Percentiles rank a stretch among this genome's conserved stretches.
These are phyloP conservation scores for Venturia carpophila DNA, from an alignment of 2,329 filamentous ascomycete genomes.

Conservation along the genomic window DNA sequence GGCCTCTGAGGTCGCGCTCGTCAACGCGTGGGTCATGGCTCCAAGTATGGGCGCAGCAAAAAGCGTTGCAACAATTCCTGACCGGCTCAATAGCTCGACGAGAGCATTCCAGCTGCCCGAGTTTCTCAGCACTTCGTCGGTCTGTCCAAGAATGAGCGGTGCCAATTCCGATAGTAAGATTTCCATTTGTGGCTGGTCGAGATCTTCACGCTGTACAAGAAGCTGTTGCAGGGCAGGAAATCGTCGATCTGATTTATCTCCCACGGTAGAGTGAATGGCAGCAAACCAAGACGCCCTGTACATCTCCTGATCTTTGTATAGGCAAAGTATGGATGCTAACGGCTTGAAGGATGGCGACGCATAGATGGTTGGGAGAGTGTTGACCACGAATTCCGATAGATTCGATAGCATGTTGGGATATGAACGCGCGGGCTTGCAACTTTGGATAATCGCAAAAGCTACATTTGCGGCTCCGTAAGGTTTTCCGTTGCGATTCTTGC, in stretches of 20 bases:
- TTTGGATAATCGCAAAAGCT: constrained; percentile 46
- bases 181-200: constrained; percentile 5
- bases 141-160: constrained; percentile 1
- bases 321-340: constrained; percentile 57
- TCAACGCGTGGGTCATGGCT: constrained; percentile 6
- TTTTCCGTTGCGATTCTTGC: constrained; percentile 53
- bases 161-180: neutral
- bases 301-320: constrained; percentile 28
- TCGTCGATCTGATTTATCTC: constrained; percentile 27
- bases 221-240: constrained; percentile 28
- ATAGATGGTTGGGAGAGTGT: constrained; percentile 50
- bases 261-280: constrained; percentile 27
- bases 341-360: constrained; percentile 60
- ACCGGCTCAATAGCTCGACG: neutral
- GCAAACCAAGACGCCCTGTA: constrained; percentile 29
- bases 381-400: constrained; percentile 7
- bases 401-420: neutral
- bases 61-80: constrained; percentile 6
- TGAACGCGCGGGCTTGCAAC: constrained; percentile 29
- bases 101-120: constrained; percentile 7
- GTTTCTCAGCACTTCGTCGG: constrained; percentile 7
- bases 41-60: constrained; percentile 7
- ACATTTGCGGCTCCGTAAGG: constrained; percentile 57
- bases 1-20: neutral
- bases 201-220: constrained; percentile 21